A percentile compares a stretch with the other conserved stretches of the same genome.
These are phyloP conservation scores for Penicillium sp. DNA, from an alignment of 2,329 filamentous ascomycete genomes.

Conservation along the genomic window DNA sequence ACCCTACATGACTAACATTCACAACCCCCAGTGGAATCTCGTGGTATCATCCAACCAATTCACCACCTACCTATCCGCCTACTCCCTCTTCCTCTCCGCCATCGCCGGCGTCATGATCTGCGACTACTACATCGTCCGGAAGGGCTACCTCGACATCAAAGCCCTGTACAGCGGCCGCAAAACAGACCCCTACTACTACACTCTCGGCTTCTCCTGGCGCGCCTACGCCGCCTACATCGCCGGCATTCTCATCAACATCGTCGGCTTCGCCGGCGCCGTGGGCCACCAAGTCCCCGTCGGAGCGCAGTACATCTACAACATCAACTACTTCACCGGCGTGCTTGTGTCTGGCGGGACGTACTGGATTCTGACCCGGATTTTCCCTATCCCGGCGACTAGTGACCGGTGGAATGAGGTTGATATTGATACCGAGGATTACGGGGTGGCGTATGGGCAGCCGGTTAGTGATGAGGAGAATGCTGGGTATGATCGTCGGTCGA, in stretches of 20 bases:
- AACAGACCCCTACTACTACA: constrained; percentile 69
- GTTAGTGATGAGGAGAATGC: constrained; percentile 31
- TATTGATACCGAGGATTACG: constrained; percentile 30
- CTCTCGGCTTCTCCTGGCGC: constrained; percentile 75
- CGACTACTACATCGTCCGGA: constrained; percentile 86
- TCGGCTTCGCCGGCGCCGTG: constrained; percentile 84
- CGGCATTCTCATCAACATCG: constrained; percentile 86
- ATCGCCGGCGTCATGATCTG: constrained; percentile 88
- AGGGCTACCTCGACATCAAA: constrained; percentile 75
- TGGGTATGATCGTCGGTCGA: constrained; percentile 12
- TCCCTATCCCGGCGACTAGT: constrained; percentile 73
- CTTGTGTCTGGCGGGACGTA: constrained; percentile 69
- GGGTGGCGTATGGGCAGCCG: constrained; percentile 36
- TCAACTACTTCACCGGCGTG: constrained; percentile 90
- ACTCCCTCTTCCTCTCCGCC: constrained; percentile 90
- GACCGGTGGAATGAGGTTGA: constrained; percentile 75
- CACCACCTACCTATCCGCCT: constrained; percentile 87
- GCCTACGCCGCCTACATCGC: constrained; percentile 80
- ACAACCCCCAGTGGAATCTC: constrained; percentile 59
- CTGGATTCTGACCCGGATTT: constrained; percentile 68
- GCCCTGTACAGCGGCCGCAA: constrained; percentile 74
- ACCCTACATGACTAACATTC: constrained; percentile 13
- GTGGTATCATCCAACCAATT: constrained; percentile 77
- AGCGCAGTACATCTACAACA: constrained; percentile 81
- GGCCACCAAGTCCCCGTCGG: constrained; percentile 71